Base-by-base conservation (phyloP, 75 land plant genomes). In the Cupressus sempervirens region DNA sequence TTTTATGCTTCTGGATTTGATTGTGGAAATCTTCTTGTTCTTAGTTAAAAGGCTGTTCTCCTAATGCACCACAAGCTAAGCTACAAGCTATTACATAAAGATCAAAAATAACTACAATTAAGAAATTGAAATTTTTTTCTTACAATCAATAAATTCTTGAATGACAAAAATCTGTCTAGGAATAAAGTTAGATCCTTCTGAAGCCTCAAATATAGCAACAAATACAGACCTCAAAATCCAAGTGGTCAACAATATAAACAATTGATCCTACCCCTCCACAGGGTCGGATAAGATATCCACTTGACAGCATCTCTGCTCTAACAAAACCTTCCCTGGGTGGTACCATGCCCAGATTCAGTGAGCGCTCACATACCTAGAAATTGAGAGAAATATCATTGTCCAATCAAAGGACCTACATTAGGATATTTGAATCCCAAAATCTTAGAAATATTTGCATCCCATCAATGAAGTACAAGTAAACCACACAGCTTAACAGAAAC, bases 231-330 rank as follows among this genome's bases (percentile, higher is more conserved):
- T 98, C 92, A 46, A 94, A 90, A 85, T 98, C 94, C 62, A 98
- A 76, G 89, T 98, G 99, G 50, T 98, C 98, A 70, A 98, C 98
- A 90, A 98, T 93, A 85, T 96, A 94, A 38, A 96, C 90, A 82
- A 94, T 96, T 70, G 96, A 96, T 56, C 96, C 98, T 54, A 95
- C 98, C 80, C 94, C 96, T 75, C 95, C 99, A 89, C 95, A 98
- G n/a, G 98, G 98, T 4, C 99, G 90, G 79, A 98, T 91, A 82
- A 98, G 85, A 85, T 92, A 98, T 12, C 99, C 99, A 90, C 98
- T 94, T 32, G 99, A 94, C 52, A 93, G 94, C 94, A 98, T 96
- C 80, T 98, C 94, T 86, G 95, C 99, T 81, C 99, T 90, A 4
- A 94, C 95, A 93, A 93, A 98, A 58, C 93, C 93, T 81, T 88